Evolutionary conservation across 208 protist species (phyloP).

Genomic region (Trypanosoma boissoni): DNA sequence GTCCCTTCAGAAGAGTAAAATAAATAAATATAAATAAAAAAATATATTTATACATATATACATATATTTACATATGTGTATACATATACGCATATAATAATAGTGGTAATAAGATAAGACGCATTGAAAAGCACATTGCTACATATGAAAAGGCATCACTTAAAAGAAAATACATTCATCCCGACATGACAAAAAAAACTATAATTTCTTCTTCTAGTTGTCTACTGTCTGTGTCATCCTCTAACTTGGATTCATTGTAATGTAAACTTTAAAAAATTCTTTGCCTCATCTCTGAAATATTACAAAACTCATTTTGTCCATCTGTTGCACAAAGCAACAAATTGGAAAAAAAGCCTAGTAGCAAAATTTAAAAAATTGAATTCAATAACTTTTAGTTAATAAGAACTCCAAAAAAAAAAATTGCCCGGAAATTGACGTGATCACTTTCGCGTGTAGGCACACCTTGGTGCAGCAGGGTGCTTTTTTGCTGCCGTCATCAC

Average conservation of each 20-base stretch:
- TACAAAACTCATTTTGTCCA: conserved; percentile 1
- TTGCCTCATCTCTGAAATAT: background rate
- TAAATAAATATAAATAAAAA: conserved; percentile 20
- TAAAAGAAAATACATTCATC: background rate
- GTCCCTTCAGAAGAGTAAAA: conserved; percentile 17
- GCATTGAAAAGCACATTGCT: background rate
- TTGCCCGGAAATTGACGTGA: background rate
- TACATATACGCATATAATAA: background rate
- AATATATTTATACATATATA: conserved; percentile 20
- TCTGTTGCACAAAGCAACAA: background rate
- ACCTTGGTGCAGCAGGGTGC: conserved; percentile 46
- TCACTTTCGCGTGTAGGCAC: conserved; percentile 43
- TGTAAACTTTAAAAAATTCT: too few species aligned
- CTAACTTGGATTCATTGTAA: background rate
- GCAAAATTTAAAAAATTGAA: conserved; percentile 19
- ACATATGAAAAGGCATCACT: conserved; percentile 1
- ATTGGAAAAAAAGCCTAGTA: conserved; percentile 14
- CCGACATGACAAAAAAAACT: too few species aligned
- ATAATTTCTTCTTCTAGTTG: too few species aligned
- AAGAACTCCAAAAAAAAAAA: background rate
- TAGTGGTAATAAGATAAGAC: too few species aligned
- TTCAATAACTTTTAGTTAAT: conserved; percentile 4
- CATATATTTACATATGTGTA: conserved; percentile 11
- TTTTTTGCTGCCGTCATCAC: conserved; percentile 83
- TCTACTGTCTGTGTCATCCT: too few species aligned